Base-by-base conservation (phyloP, 1,284 basidiomycete genomes). In the Sporisorium reilianum region DNA sequence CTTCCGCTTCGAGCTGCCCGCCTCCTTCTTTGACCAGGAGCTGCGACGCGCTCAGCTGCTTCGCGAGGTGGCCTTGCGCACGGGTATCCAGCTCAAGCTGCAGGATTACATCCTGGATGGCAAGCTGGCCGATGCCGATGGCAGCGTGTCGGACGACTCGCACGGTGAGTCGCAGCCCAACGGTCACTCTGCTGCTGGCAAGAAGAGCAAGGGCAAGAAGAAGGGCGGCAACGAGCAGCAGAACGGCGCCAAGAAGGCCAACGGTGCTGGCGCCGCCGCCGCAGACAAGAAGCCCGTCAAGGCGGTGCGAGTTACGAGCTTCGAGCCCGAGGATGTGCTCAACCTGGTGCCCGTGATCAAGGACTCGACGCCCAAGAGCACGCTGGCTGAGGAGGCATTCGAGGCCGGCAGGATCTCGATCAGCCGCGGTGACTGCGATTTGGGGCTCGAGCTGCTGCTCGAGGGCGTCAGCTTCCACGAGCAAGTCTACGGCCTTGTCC, bases 391-490 rank as follows among this genome's bases (percentile, higher is more conserved):
- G 64, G 88, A 89, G 76, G 86, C 87, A 22, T 87, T 89, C 63
- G 87, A 87, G 66, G 86, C 87, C 34, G 89, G 88, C 30, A 85
- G 87, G 49, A 84, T 85, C 54, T 87, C 87, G 48, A 86, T 89
- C 78, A 85, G 85, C 75, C 86, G 87, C 23, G 88, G 88, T 32
- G 83, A 84, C 41, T 75, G 82, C 23, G 85, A 87, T 54, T 80
- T 87, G 60, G 89, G 88, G 25, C 84, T 88, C 45, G 88, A 88
- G 67, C 85, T 89, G 71, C 85, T 88, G 81, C 85, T 87, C 48
- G 88, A 89, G 68, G 88, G 86, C 42, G 85, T 89, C 62, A 86
- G 87, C 75, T 85, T 88, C 64, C 88, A 87, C 85, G 88, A 89
- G 85, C 87, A 87, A 72, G 87, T 89, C 50, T 88, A 88, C 80